A percentile compares a stretch with the other conserved stretches of the same genome.
Evolutionary conservation across 1,284 basidiomycete genomes (phyloP).

Genomic region (Thelephora terrestris): DNA sequence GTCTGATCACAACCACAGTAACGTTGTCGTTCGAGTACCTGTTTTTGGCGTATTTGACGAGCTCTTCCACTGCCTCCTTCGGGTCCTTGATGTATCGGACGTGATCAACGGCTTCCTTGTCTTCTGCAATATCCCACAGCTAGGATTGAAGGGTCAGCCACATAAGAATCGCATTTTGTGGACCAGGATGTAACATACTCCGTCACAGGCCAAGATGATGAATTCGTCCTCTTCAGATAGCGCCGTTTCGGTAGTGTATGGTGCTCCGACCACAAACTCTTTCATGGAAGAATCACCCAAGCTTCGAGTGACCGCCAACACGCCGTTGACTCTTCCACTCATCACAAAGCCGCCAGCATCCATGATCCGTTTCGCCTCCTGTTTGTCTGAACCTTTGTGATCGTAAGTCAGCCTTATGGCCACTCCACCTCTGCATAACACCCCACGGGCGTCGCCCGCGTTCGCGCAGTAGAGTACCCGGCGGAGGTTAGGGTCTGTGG

Average conservation of each 20-base stretch:
- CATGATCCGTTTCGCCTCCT: conserved; percentile 94
- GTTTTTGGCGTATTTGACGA: conserved; percentile 80
- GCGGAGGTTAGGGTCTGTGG: conserved; percentile 33
- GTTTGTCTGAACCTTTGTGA: conserved; percentile 95
- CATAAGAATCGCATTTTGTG: background rate
- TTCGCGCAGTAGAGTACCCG: conserved; percentile 94
- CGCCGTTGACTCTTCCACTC: conserved; percentile 96
- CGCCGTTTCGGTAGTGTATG: conserved; percentile 96
- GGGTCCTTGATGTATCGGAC: conserved; percentile 70
- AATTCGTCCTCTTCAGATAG: conserved; percentile 89
- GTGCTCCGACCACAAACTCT: conserved; percentile 96
- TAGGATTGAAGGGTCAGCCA: conserved; percentile 24
- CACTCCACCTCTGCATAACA: conserved; percentile 81
- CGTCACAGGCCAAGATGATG: conserved; percentile 95
- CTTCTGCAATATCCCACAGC: conserved; percentile 95
- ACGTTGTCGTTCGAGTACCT: conserved; percentile 91
- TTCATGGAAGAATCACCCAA: conserved; percentile 99
- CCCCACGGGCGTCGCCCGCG: conserved; percentile 88
- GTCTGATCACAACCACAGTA: conserved; percentile 68
- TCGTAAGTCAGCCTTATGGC: conserved; percentile 96
- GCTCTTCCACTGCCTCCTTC: conserved; percentile 68
- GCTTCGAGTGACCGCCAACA: conserved; percentile 92
- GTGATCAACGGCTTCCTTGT: conserved; percentile 88
- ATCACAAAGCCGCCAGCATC: conserved; percentile 98
- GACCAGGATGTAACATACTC: conserved; percentile 47